Conservation (phyloP, 257 asterid genomes). For the Scutellaria minor region DNA sequence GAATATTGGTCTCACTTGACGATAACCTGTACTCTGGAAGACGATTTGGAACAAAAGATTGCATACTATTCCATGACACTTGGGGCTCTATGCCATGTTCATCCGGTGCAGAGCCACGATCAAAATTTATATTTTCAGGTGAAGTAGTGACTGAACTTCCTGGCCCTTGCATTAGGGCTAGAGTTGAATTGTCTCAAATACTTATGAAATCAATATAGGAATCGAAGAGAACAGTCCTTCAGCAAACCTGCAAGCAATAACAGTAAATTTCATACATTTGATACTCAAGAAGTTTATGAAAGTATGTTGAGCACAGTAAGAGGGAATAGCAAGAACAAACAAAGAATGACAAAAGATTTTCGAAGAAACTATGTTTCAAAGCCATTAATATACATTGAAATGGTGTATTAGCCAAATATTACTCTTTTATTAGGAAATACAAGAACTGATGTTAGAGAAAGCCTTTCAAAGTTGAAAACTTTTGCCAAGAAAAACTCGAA, state of each 20-base stretch:
- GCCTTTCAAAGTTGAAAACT: neutral
- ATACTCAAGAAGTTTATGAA: slow-evolving; percentile 4
- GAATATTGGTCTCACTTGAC: slow-evolving; percentile 44
- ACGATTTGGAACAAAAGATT: slow-evolving; percentile 35
- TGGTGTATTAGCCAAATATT: slow-evolving; percentile 10
- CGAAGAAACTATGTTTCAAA: neutral
- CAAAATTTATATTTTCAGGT: slow-evolving; percentile 69
- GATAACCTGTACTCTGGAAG: slow-evolving; percentile 44
- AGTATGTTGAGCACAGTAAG: slow-evolving; percentile 8
- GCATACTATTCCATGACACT: slow-evolving; percentile 62
- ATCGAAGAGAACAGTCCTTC: slow-evolving; percentile 36
- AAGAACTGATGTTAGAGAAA: slow-evolving; percentile 12
- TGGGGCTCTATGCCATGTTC: slow-evolving; percentile 67
- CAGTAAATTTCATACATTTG: slow-evolving; percentile 6
- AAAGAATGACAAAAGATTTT: neutral
- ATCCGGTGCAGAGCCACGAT: slow-evolving; percentile 59
- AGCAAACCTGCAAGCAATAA: slow-evolving; percentile 51
- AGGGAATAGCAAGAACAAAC: slow-evolving; percentile 4
- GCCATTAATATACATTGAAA: slow-evolving; percentile 20
- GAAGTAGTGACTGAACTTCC: slow-evolving; percentile 64
- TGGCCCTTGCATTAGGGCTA: slow-evolving; percentile 86
- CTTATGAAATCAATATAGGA: slow-evolving; percentile 11
- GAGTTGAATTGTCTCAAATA: slow-evolving; percentile 27
- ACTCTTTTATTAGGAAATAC: neutral
- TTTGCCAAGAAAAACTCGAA: neutral